Base-by-base conservation (phyloP, 192 early-diverging fungal species). In the Podochytrium sp. region DNA sequence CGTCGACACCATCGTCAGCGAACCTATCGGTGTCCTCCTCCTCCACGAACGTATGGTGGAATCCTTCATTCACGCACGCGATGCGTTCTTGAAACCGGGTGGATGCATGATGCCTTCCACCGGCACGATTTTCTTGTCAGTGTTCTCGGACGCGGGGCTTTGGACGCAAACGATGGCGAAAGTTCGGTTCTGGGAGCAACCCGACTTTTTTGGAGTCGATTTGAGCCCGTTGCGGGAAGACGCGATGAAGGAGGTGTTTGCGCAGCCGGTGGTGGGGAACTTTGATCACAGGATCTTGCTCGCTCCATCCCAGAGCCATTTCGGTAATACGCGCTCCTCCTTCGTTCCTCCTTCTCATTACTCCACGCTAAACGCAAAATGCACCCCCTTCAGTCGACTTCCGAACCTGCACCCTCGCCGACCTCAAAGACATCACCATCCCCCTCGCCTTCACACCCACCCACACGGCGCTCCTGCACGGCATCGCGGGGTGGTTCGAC, bases 1-100 rank as follows among this genome's bases (percentile, higher is more conserved):
- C 76, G 96, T 99, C 0, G 97, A 99, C 59, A 95, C 93, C 2
- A 92, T 99, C 42, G 91, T 99, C 63, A 95, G 93, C 47, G 97
- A 99, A 78, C 97, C 97, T 14, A 98, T 99, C 75, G 95, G 95
- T 47, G 97, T 99, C 27, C 81, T 99, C 37, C 86, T 99, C 63
- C 91, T 99, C 56, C 97, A 99, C 69, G 97, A 99, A 78, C 89
- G 97, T 38, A 99, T 99, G 97, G 82, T 94, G 59, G 94, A 96
- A 80, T 91, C 89, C 41, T 96, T 90, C 74, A 82, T 96, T 33
- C 86, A 90, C 76, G 94, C 94, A 30, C 80, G 97, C 49, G 95
- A 99, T 77, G 84, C 85, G 47, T 99, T 91, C 76, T 76, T 99
- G 64, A 97, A 97, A 43, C 95, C 95, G 2, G 95, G 94, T 1